Base-by-base conservation (phyloP, 805 yeast genomes). In the Metschnikowia gelsemii region DNA sequence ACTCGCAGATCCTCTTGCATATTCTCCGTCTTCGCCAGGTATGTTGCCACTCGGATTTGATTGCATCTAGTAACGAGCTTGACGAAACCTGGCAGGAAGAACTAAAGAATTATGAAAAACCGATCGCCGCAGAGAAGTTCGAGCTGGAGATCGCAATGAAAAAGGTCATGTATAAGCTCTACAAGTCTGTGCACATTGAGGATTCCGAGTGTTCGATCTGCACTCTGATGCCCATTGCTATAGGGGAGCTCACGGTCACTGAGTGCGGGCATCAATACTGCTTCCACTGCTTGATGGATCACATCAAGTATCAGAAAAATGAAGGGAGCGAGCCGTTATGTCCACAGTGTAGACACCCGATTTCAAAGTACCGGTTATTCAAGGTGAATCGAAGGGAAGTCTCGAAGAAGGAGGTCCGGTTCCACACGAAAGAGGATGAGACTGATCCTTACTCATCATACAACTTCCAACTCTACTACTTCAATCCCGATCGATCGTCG, bases 251-350 rank as follows among this genome's bases (percentile, higher is more conserved):
- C 31, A 72, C 81, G 0, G 72, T 91, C 9, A 79, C 90, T 0
- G 80, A 79, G 26, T 91, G 98, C 64, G 83, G 85, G 21, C 98
- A 91, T 61, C 63, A 80, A 32, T 88, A 82, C 48, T 91, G 97
- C 58, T 64, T 81, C 24, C 70, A 67, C 16, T 91, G 97, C 60
- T 54, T 90, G 19, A 51, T 79, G 43, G 89, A 82, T 39, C 93
- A 87, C 59, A 75, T 89, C 45, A 80, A 79, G 16, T 87, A 79
- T 55, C 91, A 86, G 52, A 65, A 63, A n/a, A 40, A 31, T 16
- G 70, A 74, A 37, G 66, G 71, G 0, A 66, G 73, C 23, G 57
- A 57, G 1, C 69, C 79, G 0, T 59, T 75, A 16, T 91, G 98
- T 59, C 96, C 95, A 4, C 79, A 80, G 44, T 91, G 97, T 60